Evolutionary conservation across 805 yeast genomes (phyloP), one percentile per base, ranked within the genome.

Genomic region (Saccharomycopsis selenospora): DNA sequence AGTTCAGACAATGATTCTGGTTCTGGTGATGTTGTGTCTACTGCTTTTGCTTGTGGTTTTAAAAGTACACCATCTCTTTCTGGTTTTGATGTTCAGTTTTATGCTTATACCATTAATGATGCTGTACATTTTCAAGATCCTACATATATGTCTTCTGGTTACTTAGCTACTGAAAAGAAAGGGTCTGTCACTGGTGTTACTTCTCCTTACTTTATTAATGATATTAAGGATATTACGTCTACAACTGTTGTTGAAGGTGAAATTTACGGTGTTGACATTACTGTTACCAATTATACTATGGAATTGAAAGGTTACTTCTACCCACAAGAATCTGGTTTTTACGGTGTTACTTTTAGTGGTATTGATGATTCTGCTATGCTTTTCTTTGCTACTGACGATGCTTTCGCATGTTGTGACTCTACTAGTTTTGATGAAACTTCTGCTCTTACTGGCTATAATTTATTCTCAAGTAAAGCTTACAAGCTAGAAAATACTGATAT

Each of bases 301-400:
- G 62, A 56, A 47, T 47, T 59, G 23, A 58, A 60, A 13, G 63
- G 63, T 44, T 63, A 57, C 45, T 59, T 57, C 51, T 22, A 51
- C n/a, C 63, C 71, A 14, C 49, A 55, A 2, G 51, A 43, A 17
- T 50, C 63, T 23, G 71, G 71, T 54, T 45, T 54, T 3, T 67
- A 65, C 45, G 53, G 55, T 1, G 56, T 66, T 36, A 23, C 45
- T 5, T 46, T 65, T 20, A 36, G 40, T 3, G 33, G 28, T 8
- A 57, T 60, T 24, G 71, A 68, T 57, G 70, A 68, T 50, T 56
- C 59, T 24, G 65, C 58, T 14, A 61, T 60, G 55, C 63, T 69
- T 42, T 58, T 56, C 42, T 51, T 62, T 45, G 67, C 66, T 40
- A 55, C 55, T n/a, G 61, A 61, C 8, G 60, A 56, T 48, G 65